Conservation (phyloP, 257 asterid species). For the Fraxinus americana region DNA sequence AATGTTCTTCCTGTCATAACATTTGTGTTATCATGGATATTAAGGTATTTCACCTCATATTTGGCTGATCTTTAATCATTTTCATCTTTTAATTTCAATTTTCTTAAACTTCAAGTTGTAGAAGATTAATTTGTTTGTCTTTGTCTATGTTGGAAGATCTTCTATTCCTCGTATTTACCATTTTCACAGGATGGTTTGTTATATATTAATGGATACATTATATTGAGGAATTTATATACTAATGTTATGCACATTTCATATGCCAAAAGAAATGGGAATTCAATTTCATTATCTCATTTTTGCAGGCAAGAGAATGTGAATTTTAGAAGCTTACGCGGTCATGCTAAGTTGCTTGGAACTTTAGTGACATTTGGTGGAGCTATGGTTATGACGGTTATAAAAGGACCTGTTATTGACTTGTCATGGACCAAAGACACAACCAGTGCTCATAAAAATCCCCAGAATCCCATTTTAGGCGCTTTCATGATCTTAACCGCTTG, state of each 20-base stretch:
- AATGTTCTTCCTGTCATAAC: conserved; percentile 75
- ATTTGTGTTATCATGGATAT: conserved; percentile 43
- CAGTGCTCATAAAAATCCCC: conserved; percentile 16
- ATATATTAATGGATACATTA: not conserved
- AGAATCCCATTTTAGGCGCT: conserved; percentile 54
- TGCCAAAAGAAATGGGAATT: not conserved
- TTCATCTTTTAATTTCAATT: not conserved
- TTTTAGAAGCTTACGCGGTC: conserved; percentile 45
- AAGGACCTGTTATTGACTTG: conserved; percentile 47
- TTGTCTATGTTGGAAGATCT: not conserved
- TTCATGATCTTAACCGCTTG: conserved; percentile 54
- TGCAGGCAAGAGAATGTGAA: conserved; percentile 68
- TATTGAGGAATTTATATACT: not conserved
- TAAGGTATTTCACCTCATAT: conserved; percentile 28
- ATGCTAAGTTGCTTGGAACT: conserved; percentile 65
- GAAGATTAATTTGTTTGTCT: not conserved
- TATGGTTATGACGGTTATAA: conserved; percentile 62
- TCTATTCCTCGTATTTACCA: not conserved
- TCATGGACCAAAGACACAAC: conserved; percentile 61
- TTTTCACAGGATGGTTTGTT: no score
- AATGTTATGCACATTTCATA: not conserved
- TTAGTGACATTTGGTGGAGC: conserved; percentile 71
- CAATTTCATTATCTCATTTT: not conserved
- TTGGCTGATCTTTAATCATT: not conserved
- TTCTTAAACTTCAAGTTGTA: no score